Evolutionary conservation across 305 asterid genomes (phyloP).

Genomic region (Solanum hybrid): DNA sequence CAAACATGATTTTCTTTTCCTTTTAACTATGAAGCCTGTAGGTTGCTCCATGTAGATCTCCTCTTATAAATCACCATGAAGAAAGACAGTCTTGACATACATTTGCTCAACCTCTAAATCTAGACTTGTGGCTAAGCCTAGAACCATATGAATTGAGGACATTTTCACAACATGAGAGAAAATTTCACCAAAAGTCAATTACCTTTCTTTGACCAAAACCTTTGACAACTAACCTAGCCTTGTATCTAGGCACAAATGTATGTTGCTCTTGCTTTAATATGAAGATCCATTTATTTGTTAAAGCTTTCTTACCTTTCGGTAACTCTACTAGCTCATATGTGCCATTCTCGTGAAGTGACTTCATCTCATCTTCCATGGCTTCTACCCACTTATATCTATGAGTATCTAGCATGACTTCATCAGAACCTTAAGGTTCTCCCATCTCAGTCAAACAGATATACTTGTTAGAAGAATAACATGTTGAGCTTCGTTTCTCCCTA

Average conservation of each 20-base stretch:
- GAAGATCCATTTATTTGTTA: background rate
- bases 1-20: background rate
- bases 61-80: background rate
- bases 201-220: background rate
- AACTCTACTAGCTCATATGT: background rate
- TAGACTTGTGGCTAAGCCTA: background rate
- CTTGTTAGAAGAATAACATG: background rate
- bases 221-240: background rate
- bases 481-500: background rate
- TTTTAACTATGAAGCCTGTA: background rate
- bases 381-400: background rate
- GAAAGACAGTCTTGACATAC: background rate
- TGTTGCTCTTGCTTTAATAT: background rate
- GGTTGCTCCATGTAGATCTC: background rate
- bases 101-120: background rate
- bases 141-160: background rate
- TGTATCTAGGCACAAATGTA: background rate
- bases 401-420: background rate
- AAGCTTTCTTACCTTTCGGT: background rate
- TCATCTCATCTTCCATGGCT: background rate
- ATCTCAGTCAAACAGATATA: too few relatives aligned
- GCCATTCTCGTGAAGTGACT: background rate
- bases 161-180: too few relatives aligned
- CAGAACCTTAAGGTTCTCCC: background rate
- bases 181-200: background rate